phyloP scores from a whole-genome alignment of 495 filamentous ascomycete species.

The Podospora pseudoanserina region DNA sequence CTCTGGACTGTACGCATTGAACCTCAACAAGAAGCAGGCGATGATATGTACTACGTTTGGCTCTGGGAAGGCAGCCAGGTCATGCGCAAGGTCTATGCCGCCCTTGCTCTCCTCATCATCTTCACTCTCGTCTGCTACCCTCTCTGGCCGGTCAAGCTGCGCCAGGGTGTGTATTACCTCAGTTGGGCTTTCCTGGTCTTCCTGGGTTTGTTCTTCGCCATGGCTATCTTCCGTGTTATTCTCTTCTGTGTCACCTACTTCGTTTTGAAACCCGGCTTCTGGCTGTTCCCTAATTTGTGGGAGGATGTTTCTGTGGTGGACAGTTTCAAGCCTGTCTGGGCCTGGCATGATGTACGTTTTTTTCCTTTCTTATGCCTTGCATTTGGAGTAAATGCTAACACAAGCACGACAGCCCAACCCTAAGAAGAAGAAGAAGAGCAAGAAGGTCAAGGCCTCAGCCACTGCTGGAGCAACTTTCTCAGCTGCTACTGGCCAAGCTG shows the following conservation, averaged over 20 bases:
- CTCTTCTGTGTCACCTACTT: conserved; percentile 94
- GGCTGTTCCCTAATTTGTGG: conserved; percentile 97
- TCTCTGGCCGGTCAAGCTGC: conserved; percentile 87
- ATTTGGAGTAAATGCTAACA: conserved; percentile 2
- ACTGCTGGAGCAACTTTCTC: conserved; percentile 43
- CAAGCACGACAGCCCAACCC: conserved; percentile 25
- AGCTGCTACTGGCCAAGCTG: conserved; percentile 48
- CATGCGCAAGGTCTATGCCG: conserved; percentile 88
- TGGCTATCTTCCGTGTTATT: conserved; percentile 94
- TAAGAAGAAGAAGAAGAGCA: conserved; percentile 64
- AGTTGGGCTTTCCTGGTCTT: conserved; percentile 91
- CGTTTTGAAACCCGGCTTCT: conserved; percentile 77
- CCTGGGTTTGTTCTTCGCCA: conserved; percentile 91
- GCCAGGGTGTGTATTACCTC: conserved; percentile 95
- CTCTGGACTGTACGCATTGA: conserved; percentile 96
- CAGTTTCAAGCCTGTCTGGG: conserved; percentile 94
- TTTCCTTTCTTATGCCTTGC: not conserved
- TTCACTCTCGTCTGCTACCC: conserved; percentile 92
- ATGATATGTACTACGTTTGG: conserved; percentile 95
- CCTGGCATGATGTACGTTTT: conserved; percentile 87
- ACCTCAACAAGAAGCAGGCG: conserved; percentile 87
- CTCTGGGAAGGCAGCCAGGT: conserved; percentile 92
- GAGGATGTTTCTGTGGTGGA: conserved; percentile 99
- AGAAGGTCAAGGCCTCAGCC: conserved; percentile 37
- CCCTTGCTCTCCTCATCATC: conserved; percentile 72